Base-by-base conservation (phyloP, 176 grass and related monocot genomes). In the Ensete glaucum region DNA sequence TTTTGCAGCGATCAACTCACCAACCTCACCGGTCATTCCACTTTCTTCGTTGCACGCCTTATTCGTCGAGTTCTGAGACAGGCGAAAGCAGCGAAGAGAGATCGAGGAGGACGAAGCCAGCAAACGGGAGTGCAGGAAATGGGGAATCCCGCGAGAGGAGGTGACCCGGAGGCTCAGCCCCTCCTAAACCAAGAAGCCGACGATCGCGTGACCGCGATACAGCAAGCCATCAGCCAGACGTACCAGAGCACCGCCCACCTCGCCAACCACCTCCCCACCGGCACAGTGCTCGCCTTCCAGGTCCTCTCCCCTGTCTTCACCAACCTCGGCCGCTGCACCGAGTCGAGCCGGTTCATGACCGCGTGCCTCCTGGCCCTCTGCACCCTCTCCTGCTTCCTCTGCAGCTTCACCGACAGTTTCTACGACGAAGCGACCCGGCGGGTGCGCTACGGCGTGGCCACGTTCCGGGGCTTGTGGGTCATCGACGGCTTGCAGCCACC, bases 371-470 rank as follows among this genome's bases (percentile, higher is more conserved):
- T 93, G 70, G 80, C 72, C 29, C 67, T 84, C 27, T 88, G 81
- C 63, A 83, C 78, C 11, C 60, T 93, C 49, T 82, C 48, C 66
- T 86, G 82, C 63, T 69, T 91, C 76, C 52, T 91, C n/a, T 82
- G 88, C 79, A 88, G 54, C 87, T 85, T 97, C 88, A 97, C 90
- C 20, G 88, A 93, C 77, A 97, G 90, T 81, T 88, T 82, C 87
- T 68, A 81, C 76, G 93, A 90, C 81, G 51, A 62, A 66, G 78
- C 26, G 6, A 43, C 64, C 34, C 83, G 90, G 52, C 15, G 53
- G 13, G 80, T 91, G 11, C 79, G 84, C 10, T 84, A 92, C 56
- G 86, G 80, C 67, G 71, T 92, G 67, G 73, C 85, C 68, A 88
- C 89, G 14, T 76, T 57, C n/a, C 71, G 83, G 50, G 81, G 82